Base-by-base conservation (phyloP, 2,329 filamentous ascomycete genomes). In the Zasmidium cellare region DNA sequence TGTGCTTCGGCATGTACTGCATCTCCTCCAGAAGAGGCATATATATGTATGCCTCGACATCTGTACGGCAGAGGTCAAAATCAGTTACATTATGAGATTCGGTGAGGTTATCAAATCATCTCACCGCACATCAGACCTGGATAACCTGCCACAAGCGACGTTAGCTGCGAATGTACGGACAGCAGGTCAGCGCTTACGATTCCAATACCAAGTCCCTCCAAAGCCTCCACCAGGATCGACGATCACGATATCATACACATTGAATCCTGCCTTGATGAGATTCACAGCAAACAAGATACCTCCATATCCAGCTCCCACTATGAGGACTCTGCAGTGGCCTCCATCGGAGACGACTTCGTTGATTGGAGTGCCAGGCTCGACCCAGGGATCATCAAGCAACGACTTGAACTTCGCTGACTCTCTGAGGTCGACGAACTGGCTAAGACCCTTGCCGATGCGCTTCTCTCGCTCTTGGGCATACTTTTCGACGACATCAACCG, bases 31-130 rank as follows among this genome's bases (percentile, higher is more conserved):
- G 75, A 12, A 2, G 46, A 14, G 84, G 84, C 71, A 87, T 70
- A 64, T 87, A 87, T n/a, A 79, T 75, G 63, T 83, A 85, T 52
- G 77, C 77, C 69, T 88, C 85, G 2, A 85, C 72, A 64, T 88
- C 85, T 41, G 16, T 18, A n/a, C 25, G 25, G 25, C 25, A 28
- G n/a, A n/a, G 35, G 12, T 41, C 16, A 9, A 41, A 14, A 41
- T n/a, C 35, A 9, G 35, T 9, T n/a, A 5, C 12, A 6, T 28
- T 5, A 28, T 11, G 25, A 28, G 25, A 28, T 6, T 28, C 6
- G 6, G 11, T 28, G 25, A n/a, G 11, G n/a, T n/a, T n/a, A n/a
- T n/a, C n/a, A n/a, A n/a, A n/a, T n/a, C n/a, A 18, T n/a, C 35
- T 41, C 16, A 41, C 35, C 35, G 65, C 84, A 87, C 60, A 69